Evolutionary conservation across 2,329 filamentous ascomycete species (phyloP).

Genomic region (Leptographium wingfieldii): DNA sequence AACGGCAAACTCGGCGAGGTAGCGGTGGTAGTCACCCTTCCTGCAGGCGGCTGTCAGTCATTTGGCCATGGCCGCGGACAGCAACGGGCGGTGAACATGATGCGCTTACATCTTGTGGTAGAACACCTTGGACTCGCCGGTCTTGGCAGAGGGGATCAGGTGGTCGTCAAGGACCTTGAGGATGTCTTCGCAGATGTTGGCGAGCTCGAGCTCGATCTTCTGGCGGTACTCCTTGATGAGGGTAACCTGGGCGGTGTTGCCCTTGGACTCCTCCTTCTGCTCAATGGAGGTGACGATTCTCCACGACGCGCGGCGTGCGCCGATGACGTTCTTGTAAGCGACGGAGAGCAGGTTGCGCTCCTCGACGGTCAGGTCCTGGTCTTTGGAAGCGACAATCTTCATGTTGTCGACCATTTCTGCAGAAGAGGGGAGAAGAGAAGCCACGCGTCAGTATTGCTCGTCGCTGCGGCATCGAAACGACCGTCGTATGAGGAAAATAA

Average conservation of each 20-base stretch:
- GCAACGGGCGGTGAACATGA: neutral
- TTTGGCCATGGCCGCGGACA: neutral
- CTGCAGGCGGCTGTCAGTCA: constrained; percentile 32
- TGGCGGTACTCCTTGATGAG: constrained; percentile 97
- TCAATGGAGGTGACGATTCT: constrained; percentile 97
- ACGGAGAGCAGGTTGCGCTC: constrained; percentile 96
- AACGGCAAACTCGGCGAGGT: constrained; percentile 91
- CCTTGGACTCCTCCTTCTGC: constrained; percentile 99
- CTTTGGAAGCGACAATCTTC: constrained; percentile 91
- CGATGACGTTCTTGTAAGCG: constrained; percentile 98
- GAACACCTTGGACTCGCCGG: constrained; percentile 97
- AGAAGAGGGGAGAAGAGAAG: neutral
- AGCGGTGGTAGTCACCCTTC: constrained; percentile 99
- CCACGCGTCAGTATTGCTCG: constrained; percentile 5
- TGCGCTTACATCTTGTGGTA: constrained; percentile 89
- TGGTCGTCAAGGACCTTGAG: constrained; percentile 88
- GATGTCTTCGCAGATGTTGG: constrained; percentile 96
- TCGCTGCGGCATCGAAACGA: neutral
- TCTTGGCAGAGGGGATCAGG: constrained; percentile 87
- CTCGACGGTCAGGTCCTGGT: constrained; percentile 75
- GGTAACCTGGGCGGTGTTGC: constrained; percentile 78
- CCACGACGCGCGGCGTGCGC: constrained; percentile 92
- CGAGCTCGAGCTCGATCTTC: constrained; percentile 95
- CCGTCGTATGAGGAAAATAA: neutral
- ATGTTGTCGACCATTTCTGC: constrained; percentile 99